Base-by-base conservation (phyloP, 2,329 filamentous ascomycete species). In the Neonectria sp. region DNA sequence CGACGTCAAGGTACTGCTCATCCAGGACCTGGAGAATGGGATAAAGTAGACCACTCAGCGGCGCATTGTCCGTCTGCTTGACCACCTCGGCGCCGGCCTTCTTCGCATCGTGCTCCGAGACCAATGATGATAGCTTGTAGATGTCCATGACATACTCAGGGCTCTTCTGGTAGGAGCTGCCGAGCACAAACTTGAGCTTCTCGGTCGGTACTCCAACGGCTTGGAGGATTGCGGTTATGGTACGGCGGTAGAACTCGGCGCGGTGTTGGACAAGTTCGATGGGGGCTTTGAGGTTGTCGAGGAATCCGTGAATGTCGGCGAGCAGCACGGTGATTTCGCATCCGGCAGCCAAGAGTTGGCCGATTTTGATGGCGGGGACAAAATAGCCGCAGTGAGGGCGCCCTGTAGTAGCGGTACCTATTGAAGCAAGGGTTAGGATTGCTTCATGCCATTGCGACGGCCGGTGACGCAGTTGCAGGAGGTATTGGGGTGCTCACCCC, bases 41-140 rank as follows among this genome's bases (percentile, higher is more conserved):
- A 77, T 84, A 84, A 57, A 83, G 75, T 3, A 83, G 76, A 29
- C 81, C 81, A 55, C 81, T 90, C 48, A 95, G 80, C 1, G 92
- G 88, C 7, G 92, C 89, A 76, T 95, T 95, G 63, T 89, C 88
- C 4, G 92, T 90, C 84, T 98, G 95, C 86, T 98, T 98, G 72
- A 99, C 95, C 8, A 98, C 90, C 82, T 98, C 96, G 2, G 94
- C 93, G 45, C 95, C 95, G 0, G 95, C 95, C 82, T 94, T 96
- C 82, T 95, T 94, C 17, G 95, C 94, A 77, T 96, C 91, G 78
- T 95, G 90, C 82, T 95, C 90, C 15, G 91, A 91, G 6, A 92
- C 89, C 60, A 93, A 82, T 4, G 89, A 89, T 52, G 87, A 88
- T 71, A 98, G 80, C 77, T 92, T 90, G 83, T 95, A 95, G 37